Evolutionary conservation across 2,329 filamentous ascomycete genomes (phyloP).

Genomic region (Fusarium buharicum): DNA sequence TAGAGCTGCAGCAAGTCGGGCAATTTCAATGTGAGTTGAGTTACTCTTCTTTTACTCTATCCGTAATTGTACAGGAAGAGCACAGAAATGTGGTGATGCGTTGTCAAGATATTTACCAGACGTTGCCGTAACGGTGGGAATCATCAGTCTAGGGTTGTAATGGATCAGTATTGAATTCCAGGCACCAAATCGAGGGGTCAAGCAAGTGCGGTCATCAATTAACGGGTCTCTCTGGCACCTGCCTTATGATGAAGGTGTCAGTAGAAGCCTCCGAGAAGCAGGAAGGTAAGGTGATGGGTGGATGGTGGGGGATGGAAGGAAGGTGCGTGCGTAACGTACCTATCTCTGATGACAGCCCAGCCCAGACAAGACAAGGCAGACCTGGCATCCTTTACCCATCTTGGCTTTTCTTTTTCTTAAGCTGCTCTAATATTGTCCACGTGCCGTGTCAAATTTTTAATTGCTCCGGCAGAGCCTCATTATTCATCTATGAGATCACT

Average conservation of each 20-base stretch:
- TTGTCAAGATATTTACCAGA: slow-evolving; percentile 59
- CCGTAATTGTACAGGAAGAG: slow-evolving; percentile 32
- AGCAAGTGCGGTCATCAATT: slow-evolving; percentile 8
- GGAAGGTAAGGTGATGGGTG: slow-evolving; percentile 12
- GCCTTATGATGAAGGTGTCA: slow-evolving; percentile 23
- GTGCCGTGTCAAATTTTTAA: slow-evolving; percentile 26
- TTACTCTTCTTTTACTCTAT: slow-evolving; percentile 5
- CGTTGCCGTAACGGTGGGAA: slow-evolving; percentile 45
- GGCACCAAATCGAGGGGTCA: slow-evolving; percentile 36
- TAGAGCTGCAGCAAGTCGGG: slow-evolving; percentile 47
- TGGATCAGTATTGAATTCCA: slow-evolving; percentile 22
- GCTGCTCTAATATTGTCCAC: slow-evolving; percentile 26
- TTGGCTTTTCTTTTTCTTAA: slow-evolving; percentile 40
- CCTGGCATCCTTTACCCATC: slow-evolving; percentile 25
- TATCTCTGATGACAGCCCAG: slow-evolving; percentile 34
- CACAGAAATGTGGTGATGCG: slow-evolving; percentile 57
- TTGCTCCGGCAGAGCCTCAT: slow-evolving; percentile 33
- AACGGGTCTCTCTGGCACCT: slow-evolving; percentile 28
- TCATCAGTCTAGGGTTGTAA: slow-evolving; percentile 9
- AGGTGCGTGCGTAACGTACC: slow-evolving; percentile 38
- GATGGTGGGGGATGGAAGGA: slow-evolving; percentile 34
- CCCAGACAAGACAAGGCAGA: background rate
- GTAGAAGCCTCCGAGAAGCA: slow-evolving; percentile 20
- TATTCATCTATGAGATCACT: background rate
- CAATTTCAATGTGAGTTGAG: slow-evolving; percentile 26